Conservation (phyloP, 331 rosid species). For the Stylosanthes scabra region DNA sequence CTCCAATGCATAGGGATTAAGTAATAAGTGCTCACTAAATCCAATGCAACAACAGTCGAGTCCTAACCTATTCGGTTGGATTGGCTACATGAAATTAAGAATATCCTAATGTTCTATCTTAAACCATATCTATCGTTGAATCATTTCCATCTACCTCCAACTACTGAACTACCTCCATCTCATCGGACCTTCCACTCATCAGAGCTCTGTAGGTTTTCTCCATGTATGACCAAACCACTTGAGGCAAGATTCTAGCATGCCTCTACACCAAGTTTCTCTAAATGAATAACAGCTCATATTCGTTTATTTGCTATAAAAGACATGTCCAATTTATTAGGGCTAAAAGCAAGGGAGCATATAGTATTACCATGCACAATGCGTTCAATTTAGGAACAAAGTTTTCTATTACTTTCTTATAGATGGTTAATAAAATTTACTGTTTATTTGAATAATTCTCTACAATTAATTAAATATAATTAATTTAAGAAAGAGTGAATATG, state of each 20-base stretch:
- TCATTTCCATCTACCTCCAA: background rate
- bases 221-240: background rate
- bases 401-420: too few species aligned
- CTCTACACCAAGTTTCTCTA: background rate
- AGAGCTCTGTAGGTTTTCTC: background rate
- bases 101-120: background rate
- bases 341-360: background rate
- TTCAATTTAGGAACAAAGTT: background rate
- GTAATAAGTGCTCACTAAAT: background rate
- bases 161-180: background rate
- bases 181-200: too few species aligned
- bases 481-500: too few species aligned
- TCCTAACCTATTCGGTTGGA: background rate
- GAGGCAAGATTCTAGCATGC: background rate
- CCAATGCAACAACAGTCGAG: background rate
- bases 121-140: background rate
- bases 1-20: background rate
- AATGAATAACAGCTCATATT: too few species aligned
- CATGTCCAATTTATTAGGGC: slow-evolving; percentile 9
- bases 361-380: background rate
- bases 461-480: too few species aligned
- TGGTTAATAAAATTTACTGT: too few species aligned
- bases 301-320: too few species aligned
- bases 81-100: background rate
- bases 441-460: too few species aligned